These are phyloP conservation scores for Exophiala phaeomuriformis DNA, from an alignment of 2,329 filamentous ascomycete species.

Conservation along the genomic window DNA sequence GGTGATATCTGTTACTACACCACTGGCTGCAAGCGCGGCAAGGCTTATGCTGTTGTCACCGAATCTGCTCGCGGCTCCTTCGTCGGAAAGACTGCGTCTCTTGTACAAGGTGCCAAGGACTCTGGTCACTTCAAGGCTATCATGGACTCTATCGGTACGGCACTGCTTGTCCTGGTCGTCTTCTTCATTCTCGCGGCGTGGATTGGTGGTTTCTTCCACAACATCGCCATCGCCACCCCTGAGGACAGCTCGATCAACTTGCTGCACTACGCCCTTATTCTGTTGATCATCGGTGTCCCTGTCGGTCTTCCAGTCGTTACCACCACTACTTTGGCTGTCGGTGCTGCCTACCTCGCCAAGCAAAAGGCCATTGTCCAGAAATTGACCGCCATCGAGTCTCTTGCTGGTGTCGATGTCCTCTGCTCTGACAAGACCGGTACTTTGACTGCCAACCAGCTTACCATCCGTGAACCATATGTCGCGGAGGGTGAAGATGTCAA, in stretches of 20 bases:
- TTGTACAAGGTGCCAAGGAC: constrained; percentile 68
- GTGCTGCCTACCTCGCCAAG: constrained; percentile 68
- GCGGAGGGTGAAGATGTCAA: constrained; percentile 70
- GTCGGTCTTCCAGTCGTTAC: constrained; percentile 74
- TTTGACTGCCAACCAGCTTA: constrained; percentile 66
- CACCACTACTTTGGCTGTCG: constrained; percentile 68
- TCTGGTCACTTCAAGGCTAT: constrained; percentile 74
- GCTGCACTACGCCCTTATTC: constrained; percentile 61
- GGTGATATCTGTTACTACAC: constrained; percentile 70
- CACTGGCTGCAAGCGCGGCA: constrained; percentile 73
- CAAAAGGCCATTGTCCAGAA: constrained; percentile 75
- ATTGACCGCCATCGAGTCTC: constrained; percentile 68
- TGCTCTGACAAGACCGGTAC: constrained; percentile 80
- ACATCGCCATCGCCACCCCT: constrained; percentile 56
- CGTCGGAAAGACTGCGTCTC: constrained; percentile 66
- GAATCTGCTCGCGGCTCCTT: constrained; percentile 65
- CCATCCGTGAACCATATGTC: constrained; percentile 69
- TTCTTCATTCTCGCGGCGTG: constrained; percentile 68
- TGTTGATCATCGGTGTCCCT: constrained; percentile 70
- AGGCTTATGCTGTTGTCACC: constrained; percentile 62
- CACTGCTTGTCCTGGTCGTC: constrained; percentile 67
- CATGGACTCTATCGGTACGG: constrained; percentile 73
- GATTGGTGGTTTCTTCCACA: constrained; percentile 72
- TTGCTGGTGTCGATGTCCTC: constrained; percentile 67
- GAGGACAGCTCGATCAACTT: constrained; percentile 55